Evolutionary conservation across 805 yeast genomes (phyloP).

Genomic region (Ascoidea tarda): DNA sequence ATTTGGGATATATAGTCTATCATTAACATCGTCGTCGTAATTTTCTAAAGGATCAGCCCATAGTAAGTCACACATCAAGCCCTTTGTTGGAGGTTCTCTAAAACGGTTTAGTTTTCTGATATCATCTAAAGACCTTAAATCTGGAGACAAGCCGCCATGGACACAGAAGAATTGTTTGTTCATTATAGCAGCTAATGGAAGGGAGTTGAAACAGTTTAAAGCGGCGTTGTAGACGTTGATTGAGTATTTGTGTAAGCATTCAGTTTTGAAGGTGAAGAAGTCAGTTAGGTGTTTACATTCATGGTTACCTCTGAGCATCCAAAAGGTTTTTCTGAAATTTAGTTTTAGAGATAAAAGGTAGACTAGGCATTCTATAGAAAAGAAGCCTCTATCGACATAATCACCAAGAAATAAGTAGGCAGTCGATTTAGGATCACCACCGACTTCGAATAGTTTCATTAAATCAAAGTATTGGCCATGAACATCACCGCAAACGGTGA

Average conservation of each 20-base stretch:
- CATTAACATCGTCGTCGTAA: slow-evolving; percentile 50
- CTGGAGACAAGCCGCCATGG: slow-evolving; percentile 93
- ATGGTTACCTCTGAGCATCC: slow-evolving; percentile 87
- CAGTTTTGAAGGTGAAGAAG: slow-evolving; percentile 84
- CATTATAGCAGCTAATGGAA: slow-evolving; percentile 90
- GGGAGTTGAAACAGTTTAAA: slow-evolving; percentile 64
- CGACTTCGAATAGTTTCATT: slow-evolving; percentile 82
- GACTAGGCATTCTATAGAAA: slow-evolving; percentile 69
- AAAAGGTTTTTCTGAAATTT: slow-evolving; percentile 57
- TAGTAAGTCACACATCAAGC: slow-evolving; percentile 84
- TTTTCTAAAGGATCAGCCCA: slow-evolving; percentile 97
- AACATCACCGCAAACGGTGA: slow-evolving; percentile 93
- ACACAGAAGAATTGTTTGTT: slow-evolving; percentile 90
- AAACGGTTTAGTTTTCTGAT: slow-evolving; percentile 61
- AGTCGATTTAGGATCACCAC: slow-evolving; percentile 73
- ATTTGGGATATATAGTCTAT: slow-evolving; percentile 42
- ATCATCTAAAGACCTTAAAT: slow-evolving; percentile 56
- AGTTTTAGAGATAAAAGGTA: slow-evolving; percentile 70
- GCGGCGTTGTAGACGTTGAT: slow-evolving; percentile 53
- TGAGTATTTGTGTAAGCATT: slow-evolving; percentile 77
- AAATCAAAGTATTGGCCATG: slow-evolving; percentile 93
- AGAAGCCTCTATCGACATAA: slow-evolving; percentile 90
- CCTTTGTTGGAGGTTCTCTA: slow-evolving; percentile 85
- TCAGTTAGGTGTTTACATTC: slow-evolving; percentile 89
- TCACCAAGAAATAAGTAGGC: slow-evolving; percentile 82